Conservation (phyloP, 139 green algal species). For the Closterium sp. region DNA sequence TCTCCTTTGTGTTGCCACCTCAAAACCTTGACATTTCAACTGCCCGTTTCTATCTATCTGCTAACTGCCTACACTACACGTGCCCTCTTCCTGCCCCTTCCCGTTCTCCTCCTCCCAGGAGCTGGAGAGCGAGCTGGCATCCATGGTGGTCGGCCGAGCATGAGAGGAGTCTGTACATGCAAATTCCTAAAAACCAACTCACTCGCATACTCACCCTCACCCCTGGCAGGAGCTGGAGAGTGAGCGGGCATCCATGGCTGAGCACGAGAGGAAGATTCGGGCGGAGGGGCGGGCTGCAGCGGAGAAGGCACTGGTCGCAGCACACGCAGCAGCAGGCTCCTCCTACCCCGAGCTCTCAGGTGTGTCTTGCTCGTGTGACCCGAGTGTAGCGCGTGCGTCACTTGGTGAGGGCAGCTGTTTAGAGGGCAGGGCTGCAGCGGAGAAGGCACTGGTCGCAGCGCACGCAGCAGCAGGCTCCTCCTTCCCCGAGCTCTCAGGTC, state of each 20-base stretch:
- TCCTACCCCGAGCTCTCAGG: not conserved
- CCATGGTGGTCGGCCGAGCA: not conserved
- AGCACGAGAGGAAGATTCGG: conserved; percentile 3
- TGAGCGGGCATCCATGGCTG: conserved; percentile 9
- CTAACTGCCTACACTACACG: too few relatives aligned
- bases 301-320: not conserved
- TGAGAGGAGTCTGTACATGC: too few relatives aligned
- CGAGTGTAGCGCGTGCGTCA: too few relatives aligned
- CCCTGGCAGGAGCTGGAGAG: conserved; percentile 9
- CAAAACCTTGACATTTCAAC: too few relatives aligned
- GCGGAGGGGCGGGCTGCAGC: conserved; percentile 3
- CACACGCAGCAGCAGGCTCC: not conserved
- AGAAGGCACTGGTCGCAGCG: not conserved
- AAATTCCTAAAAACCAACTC: not conserved
- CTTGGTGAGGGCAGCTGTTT: too few relatives aligned
- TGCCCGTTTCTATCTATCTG: too few relatives aligned
- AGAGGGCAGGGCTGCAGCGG: not conserved
- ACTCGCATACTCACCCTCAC: not conserved
- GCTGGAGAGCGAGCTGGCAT: not conserved
- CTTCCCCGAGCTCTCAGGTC: not conserved
- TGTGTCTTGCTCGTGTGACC: too few relatives aligned
- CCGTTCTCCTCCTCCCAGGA: not conserved
- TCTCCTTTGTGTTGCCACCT: too few relatives aligned
- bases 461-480: too few relatives aligned
- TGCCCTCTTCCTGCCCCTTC: not conserved